Base-by-base conservation (phyloP, 805 yeast genomes). In the Hanseniaspora occidentalis region DNA sequence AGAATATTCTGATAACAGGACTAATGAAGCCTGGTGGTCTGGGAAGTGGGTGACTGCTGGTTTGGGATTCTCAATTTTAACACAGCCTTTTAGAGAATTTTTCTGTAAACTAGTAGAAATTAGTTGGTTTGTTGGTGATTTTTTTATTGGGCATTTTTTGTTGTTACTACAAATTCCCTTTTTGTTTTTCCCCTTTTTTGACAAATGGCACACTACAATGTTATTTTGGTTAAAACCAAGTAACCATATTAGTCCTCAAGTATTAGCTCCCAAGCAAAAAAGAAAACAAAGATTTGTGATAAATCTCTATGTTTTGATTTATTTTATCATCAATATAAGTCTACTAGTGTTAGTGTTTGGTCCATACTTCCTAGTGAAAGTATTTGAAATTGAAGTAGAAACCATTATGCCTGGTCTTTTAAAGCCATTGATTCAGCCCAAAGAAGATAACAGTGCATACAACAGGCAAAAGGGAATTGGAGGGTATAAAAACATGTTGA, bases 191-290 rank as follows among this genome's bases (percentile, higher is more conserved):
- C 99, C 99, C 56, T 70, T 75, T 62, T 67, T 86, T 62, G 98
- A 92, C 68, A 84, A 84, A 70, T 86, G 95, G 95, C 99, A 92
- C 66, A 88, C 98, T 36, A 79, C 86, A 63, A 81, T 89, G 94
- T 71, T 92, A 65, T 92, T 92, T 79, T 92, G 99, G 99, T 80
- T 94, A 67, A 84, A 85, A 62, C 98, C 98, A 43, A 71, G 92
- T 47, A 80, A 94, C 67, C 95, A 86, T 69, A 88, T 92, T 58
- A 83, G 97, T 66, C 96, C 96, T 46, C 97, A 65, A 19, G 59
- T 71, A 2, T 57, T 71, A 6, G 60, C 73, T 1, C 57, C 64
- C 16, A 67, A 58, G 43, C 66, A 71, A 41, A 62, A 64, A 45
- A 53, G 67, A 39, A 61, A 59, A 45, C 59, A 67, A 31, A 57